These are phyloP conservation scores for Fragilariopsis cylindrus DNA, from an alignment of 108 stramenopile genomes.

Conservation along the genomic window DNA sequence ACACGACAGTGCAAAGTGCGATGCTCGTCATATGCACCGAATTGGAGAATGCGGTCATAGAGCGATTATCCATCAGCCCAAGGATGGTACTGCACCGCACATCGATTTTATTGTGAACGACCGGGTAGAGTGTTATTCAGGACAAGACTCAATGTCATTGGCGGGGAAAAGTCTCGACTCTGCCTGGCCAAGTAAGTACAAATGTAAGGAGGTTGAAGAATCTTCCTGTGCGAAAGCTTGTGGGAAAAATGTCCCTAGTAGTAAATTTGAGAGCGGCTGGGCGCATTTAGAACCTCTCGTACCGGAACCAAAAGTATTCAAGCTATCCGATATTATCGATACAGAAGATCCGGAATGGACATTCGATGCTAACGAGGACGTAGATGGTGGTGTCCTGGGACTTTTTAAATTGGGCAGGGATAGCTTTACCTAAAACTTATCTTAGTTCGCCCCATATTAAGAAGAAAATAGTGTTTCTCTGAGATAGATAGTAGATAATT, in stretches of 20 bases:
- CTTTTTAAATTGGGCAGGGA: constrained; percentile 29
- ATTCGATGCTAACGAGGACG: constrained; percentile 28
- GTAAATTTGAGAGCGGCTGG: background rate
- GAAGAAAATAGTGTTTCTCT: no score
- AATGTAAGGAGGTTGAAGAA: constrained; percentile 44
- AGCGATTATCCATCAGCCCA: constrained; percentile 62
- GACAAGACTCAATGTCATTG: constrained; percentile 27
- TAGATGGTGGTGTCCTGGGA: constrained; percentile 32
- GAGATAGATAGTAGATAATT: background rate
- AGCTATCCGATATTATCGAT: constrained; percentile 29
- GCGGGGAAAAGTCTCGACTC: constrained; percentile 25
- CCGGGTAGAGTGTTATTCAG: constrained; percentile 62
- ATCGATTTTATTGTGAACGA: constrained; percentile 73
- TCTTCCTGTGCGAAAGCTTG: constrained; percentile 2
- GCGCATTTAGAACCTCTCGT: background rate
- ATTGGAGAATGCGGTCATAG: constrained; percentile 66
- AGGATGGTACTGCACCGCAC: constrained; percentile 47
- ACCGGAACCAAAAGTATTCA: constrained; percentile 33
- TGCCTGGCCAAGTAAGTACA: constrained; percentile 52
- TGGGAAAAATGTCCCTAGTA: constrained; percentile 3
- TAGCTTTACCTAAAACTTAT: background rate
- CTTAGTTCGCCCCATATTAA: no score
- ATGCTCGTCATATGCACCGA: constrained; percentile 52
- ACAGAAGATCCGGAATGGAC: constrained; percentile 40
- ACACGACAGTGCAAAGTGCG: constrained; percentile 12